phyloP scores from a whole-genome alignment of 805 yeast genomes.

The Ogataea naganishii region DNA sequence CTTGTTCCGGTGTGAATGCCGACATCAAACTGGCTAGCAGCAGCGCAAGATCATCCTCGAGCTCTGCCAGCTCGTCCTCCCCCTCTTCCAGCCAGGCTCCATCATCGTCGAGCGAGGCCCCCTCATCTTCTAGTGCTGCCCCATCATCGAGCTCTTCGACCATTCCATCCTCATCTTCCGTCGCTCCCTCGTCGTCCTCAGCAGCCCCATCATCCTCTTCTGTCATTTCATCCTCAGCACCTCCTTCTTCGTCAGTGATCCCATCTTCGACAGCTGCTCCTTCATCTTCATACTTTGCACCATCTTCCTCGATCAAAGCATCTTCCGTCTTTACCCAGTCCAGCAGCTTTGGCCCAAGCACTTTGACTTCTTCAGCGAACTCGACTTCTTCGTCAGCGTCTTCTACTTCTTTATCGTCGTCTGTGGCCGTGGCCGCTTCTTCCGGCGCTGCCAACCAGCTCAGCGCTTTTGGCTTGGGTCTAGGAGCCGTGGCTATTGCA shows the following conservation, averaged over 20 bases:
- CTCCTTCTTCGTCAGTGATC: constrained; percentile 10
- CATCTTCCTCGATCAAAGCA: constrained; percentile 1
- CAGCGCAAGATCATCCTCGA: constrained; percentile 19
- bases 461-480: no score
- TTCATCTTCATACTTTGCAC: constrained; percentile 1
- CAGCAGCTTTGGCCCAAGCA: constrained; percentile 9
- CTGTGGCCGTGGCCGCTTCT: constrained; percentile 10
- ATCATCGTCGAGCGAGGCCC: constrained; percentile 19
- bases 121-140: constrained; percentile 19
- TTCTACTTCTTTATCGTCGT: constrained; percentile 9
- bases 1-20: constrained; percentile 43
- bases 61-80: constrained; percentile 23
- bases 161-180: constrained; percentile 18
- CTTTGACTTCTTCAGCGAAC: constrained; percentile 9
- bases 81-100: constrained; percentile 24
- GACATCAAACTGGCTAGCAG: constrained; percentile 14
- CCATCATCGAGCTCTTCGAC: constrained; percentile 16
- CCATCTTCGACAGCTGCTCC: background rate
- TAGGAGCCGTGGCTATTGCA: no score
- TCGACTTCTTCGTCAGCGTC: constrained; percentile 15
- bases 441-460: constrained; percentile 6
- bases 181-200: constrained; percentile 17
- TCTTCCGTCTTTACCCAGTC: constrained; percentile 12
- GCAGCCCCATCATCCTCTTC: constrained; percentile 16
- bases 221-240: constrained; percentile 12